phyloP scores from a whole-genome alignment of 2,329 filamentous ascomycete genomes.

The Dactylonectria estremocensis region DNA sequence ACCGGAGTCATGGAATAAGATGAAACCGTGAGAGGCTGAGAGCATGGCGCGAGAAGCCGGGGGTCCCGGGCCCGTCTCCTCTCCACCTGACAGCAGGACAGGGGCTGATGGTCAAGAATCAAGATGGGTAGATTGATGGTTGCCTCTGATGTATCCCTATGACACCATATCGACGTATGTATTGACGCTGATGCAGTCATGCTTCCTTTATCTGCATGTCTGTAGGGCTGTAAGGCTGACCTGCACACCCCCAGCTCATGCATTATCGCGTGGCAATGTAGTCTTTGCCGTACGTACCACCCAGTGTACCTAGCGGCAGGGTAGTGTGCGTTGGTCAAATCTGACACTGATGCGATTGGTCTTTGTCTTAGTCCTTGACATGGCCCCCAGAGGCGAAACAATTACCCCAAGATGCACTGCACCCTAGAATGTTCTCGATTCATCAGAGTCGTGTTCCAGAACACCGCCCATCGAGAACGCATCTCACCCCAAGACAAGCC shows the following conservation, averaged over 20 bases:
- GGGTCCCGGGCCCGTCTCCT: not conserved
- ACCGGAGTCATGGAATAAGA: not conserved
- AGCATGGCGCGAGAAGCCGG: not conserved
- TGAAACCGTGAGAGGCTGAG: not conserved
- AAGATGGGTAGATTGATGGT: not conserved
- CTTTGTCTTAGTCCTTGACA: not conserved
- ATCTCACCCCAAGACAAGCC: not conserved
- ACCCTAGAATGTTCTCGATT: not conserved
- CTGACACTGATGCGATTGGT: not conserved
- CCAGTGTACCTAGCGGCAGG: too few relatives aligned
- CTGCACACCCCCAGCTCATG: not conserved
- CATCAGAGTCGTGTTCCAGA: not conserved
- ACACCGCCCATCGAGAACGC: not conserved
- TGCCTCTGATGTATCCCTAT: not conserved
- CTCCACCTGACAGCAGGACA: not conserved
- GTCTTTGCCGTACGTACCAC: too few relatives aligned
- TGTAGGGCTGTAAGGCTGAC: constrained; percentile 50
- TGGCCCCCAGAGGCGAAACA: not conserved
- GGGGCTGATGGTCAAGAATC: not conserved
- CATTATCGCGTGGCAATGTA: not conserved
- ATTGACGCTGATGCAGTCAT: not conserved
- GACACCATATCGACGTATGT: not conserved
- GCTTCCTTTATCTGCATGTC: constrained; percentile 9
- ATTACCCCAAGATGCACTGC: not conserved
- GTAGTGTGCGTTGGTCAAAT: not conserved